phyloP scores from a whole-genome alignment of 371 early-diverging fungal species.

The Apophysomyces variabilis region DNA sequence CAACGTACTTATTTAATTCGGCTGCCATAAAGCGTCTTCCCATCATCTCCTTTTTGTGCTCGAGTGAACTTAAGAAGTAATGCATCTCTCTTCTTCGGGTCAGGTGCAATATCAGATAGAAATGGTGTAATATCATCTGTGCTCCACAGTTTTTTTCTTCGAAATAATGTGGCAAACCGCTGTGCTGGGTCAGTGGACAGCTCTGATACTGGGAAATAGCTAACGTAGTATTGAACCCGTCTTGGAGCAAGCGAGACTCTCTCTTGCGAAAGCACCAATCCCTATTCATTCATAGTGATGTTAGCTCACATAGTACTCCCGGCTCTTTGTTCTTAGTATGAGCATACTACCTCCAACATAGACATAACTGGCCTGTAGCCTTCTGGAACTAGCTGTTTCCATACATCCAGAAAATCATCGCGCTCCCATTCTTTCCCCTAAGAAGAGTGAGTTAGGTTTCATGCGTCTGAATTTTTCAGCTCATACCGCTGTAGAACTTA shows the following conservation, averaged over 20 bases:
- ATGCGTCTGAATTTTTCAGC: background rate
- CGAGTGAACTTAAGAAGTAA: conserved; percentile 56
- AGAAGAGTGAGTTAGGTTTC: background rate
- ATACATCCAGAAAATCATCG: conserved; percentile 49
- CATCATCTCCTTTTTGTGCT: conserved; percentile 23
- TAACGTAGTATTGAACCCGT: conserved; percentile 33
- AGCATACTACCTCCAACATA: conserved; percentile 34
- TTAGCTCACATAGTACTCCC: conserved; percentile 4
- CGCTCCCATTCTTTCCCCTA: conserved; percentile 57
- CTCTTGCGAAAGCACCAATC: conserved; percentile 32
- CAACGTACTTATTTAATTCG: conserved; percentile 44
- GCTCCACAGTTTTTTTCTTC: conserved; percentile 55
- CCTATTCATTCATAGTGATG: conserved; percentile 5
- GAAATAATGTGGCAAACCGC: conserved; percentile 57
- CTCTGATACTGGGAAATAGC: conserved; percentile 52
- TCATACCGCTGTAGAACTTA: conserved; percentile 27
- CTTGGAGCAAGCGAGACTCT: conserved; percentile 17
- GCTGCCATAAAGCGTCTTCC: conserved; percentile 38
- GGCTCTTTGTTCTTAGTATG: too few relatives aligned
- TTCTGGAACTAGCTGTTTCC: conserved; percentile 45
- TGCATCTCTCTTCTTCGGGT: conserved; percentile 52
- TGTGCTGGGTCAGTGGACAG: conserved; percentile 57
- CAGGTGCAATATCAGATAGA: conserved; percentile 54
- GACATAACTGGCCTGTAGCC: conserved; percentile 37
- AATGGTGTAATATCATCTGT: conserved; percentile 57